These are phyloP conservation scores for Phytomonas francai DNA, from an alignment of 208 protist species.

Conservation along the genomic window DNA sequence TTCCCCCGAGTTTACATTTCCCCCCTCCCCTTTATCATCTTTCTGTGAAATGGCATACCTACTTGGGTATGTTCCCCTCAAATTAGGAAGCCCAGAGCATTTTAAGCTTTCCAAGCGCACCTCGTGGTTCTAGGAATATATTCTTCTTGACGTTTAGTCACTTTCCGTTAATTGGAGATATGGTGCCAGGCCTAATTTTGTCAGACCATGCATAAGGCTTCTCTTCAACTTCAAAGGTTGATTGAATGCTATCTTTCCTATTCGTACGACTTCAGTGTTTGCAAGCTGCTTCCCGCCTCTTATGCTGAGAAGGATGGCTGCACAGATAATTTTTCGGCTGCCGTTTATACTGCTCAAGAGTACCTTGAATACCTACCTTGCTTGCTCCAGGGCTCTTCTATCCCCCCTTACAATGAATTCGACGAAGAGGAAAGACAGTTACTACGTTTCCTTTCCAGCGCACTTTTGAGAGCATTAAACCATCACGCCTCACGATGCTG, in stretches of 20 bases:
- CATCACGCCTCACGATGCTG: neutral
- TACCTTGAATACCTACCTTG: neutral
- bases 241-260: conserved; percentile 20
- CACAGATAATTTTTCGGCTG: neutral
- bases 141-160: neutral
- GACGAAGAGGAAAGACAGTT: neutral
- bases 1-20: neutral
- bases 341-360: neutral
- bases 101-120: neutral
- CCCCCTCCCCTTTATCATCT: neutral
- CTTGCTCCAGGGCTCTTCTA: neutral
- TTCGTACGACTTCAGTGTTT: conserved; percentile 5
- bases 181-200: neutral
- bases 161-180: neutral
- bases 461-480: neutral
- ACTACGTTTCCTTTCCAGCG: neutral
- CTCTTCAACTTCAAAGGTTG: conserved; percentile 18
- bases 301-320: conserved; percentile 3
- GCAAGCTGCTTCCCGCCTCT: conserved; percentile 15
- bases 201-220: conserved; percentile 9
- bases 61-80: neutral
- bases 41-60: neutral
- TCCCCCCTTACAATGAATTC: neutral
- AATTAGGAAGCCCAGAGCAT: neutral
- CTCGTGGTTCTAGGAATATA: neutral